Evolutionary conservation across 306 rosid genomes (phyloP), one percentile per base, ranked within the genome.

Genomic region (Arachis hypogaea): DNA sequence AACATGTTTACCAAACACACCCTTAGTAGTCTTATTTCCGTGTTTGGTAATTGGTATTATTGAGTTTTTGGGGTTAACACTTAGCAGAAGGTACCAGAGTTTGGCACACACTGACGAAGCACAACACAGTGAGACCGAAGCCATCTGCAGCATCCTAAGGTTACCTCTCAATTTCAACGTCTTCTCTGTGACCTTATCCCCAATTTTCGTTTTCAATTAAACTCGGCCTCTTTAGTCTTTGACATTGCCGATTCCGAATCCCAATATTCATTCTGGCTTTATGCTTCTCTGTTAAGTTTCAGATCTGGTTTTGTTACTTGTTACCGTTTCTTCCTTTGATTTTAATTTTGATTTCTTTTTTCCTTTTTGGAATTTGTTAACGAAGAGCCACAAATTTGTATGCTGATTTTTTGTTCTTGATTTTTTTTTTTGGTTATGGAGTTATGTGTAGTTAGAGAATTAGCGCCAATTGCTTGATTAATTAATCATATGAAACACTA

Each of bases 281-380:
- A 30, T 58, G 22, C 4, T n/a, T 44, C 67, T 30, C 36, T 59
- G 43, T n/a, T 59, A 44, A 50, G 43, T 64, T 74, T 59, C 73
- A 82, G 81, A 78, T 78, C 81, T 3, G 66, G 63, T 16, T 18
- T 29, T 75, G 64, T 40, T 28, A 22, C 28, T 22, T 22, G 11
- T 49, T 69, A 47, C 7, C 6, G 57, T 51, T 5, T 11, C 57
- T 51, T 51, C 18, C 22, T 12, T n/a, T 51, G 6, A 11, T 51
- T 9, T 47, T 41, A 3, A 8, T 45, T 47, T 9, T 47, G 9
- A 2, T 45, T 45, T 2, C n/a, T 50, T 50, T 50, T 12, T 51
- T 51, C 2, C 22, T n/a, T 51, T 51, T 51, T 12, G 22, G 28
- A 7, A 3, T 1, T 51, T 11, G 4, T 11, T 8, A 51, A 51